Evolutionary conservation across 768 basidiomycete genomes (phyloP).

Genomic region (Serendipita sp.): DNA sequence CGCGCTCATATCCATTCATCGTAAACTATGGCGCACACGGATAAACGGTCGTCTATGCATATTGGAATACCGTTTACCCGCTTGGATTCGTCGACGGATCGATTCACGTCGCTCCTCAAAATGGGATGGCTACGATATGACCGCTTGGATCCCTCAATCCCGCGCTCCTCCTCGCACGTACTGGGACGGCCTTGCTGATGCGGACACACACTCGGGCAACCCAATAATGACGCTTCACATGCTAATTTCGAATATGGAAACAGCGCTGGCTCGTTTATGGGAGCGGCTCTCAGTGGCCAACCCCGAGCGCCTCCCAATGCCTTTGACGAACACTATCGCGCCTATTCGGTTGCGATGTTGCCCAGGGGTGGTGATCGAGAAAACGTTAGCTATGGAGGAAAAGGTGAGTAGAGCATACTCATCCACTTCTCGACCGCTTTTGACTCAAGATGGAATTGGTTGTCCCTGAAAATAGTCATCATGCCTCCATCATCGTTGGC

Average conservation of each 20-base stretch:
- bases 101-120: background rate
- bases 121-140: background rate
- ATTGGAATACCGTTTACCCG: background rate
- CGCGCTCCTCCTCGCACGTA: background rate
- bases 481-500: constrained; percentile 96
- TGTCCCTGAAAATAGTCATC: constrained; percentile 43
- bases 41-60: background rate
- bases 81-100: background rate
- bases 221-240: background rate
- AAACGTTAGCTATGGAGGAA: constrained; percentile 93
- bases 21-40: background rate
- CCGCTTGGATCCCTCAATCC: background rate
- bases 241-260: background rate
- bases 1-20: background rate
- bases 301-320: constrained; percentile 39
- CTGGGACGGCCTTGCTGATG: background rate
- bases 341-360: constrained; percentile 91
- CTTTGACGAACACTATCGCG: constrained; percentile 87
- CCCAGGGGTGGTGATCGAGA: constrained; percentile 61
- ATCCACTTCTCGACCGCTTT: too few relatives aligned
- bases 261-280: background rate
- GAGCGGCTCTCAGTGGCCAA: background rate
- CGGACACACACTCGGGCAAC: background rate
- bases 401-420: too few relatives aligned
- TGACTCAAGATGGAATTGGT: constrained; percentile 3